Conservation (phyloP, 495 filamentous ascomycete genomes). For the Annulohypoxylon bovei region DNA sequence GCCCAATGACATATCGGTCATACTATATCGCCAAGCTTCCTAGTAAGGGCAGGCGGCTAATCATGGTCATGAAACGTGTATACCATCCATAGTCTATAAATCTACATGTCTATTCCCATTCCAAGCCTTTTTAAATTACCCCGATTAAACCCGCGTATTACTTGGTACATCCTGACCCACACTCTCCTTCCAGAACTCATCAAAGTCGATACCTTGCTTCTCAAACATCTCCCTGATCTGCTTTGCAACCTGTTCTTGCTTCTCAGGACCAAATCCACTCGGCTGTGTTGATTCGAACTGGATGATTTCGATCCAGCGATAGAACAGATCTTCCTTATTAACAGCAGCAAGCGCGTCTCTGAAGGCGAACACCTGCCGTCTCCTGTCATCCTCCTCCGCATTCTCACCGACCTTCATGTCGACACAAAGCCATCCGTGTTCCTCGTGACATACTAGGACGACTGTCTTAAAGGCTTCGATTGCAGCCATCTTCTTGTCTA, state of each 20-base stretch:
- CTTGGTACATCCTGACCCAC: slow-evolving; percentile 67
- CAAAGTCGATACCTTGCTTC: slow-evolving; percentile 76
- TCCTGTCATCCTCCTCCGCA: slow-evolving; percentile 61
- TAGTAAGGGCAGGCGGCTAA: too few relatives aligned
- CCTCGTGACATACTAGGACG: slow-evolving; percentile 71
- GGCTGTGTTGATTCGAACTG: slow-evolving; percentile 81
- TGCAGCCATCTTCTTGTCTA: slow-evolving; percentile 66
- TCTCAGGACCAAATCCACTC: slow-evolving; percentile 75
- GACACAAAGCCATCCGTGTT: slow-evolving; percentile 72
- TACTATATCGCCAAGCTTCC: too few relatives aligned
- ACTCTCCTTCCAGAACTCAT: slow-evolving; percentile 74
- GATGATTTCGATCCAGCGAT: slow-evolving; percentile 83
- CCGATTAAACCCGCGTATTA: slow-evolving; percentile 4
- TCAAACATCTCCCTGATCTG: slow-evolving; percentile 75
- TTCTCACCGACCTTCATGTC: slow-evolving; percentile 62
- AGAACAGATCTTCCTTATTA: slow-evolving; percentile 87
- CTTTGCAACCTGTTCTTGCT: slow-evolving; percentile 70
- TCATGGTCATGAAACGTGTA: too few relatives aligned
- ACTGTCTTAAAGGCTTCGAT: slow-evolving; percentile 69
- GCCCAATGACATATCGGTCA: too few relatives aligned
- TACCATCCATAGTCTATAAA: too few relatives aligned
- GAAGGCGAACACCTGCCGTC: slow-evolving; percentile 74
- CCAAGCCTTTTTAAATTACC: not conserved
- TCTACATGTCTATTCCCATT: not conserved
- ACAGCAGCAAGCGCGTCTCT: slow-evolving; percentile 73